Evolutionary conservation across 2,329 filamentous ascomycete species (phyloP), one percentile per base, ranked within the genome.

Genomic region (Leptographium lundbergii): DNA sequence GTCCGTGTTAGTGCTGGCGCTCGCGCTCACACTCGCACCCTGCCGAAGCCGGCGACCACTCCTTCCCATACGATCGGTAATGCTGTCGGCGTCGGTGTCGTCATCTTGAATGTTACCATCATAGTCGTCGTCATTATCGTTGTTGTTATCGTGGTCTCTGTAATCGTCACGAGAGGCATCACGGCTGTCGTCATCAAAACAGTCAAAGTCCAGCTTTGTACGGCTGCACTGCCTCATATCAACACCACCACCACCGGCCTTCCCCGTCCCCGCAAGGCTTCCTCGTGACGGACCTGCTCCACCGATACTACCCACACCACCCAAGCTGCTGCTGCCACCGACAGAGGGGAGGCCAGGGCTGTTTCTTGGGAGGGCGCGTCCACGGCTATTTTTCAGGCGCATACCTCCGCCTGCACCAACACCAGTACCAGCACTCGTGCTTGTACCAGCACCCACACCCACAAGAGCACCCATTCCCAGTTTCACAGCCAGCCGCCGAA

Each of bases 401-500:
- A 45, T 39, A 27, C 22, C 39, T 17, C 34, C 32, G 27, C 47
- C 45, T 4, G 25, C 24, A 29, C 25, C 48, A 7, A 25, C 14
- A 19, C 17, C 47, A 34, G 29, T 17, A 34, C 51, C 19, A 34
- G 29, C 27, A 34, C 51, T 19, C 17, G n/a, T n/a, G 34, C 24
- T 24, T 22, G 17, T 11, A 29, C 4, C 39, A 52, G 22, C 22
- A 25, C 36, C 48, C 1, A 25, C 36, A 14, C 50, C 27, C 13
- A 39, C 17, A 25, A 36, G 36, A 1, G 19, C 27, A 17, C 50
- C 27, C 13, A 50, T 39, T n/a, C 24, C 32, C 25, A n/a, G 1
- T 2, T 56, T 51, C 32, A 19, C 34, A 6, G 13, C 42, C 22
- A 63, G 54, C 1, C 56, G 55, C 2, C 61, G 58, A n/a, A 61